Evolutionary conservation across 768 basidiomycete species (phyloP).

Genomic region (Phaffia tasmanica): DNA sequence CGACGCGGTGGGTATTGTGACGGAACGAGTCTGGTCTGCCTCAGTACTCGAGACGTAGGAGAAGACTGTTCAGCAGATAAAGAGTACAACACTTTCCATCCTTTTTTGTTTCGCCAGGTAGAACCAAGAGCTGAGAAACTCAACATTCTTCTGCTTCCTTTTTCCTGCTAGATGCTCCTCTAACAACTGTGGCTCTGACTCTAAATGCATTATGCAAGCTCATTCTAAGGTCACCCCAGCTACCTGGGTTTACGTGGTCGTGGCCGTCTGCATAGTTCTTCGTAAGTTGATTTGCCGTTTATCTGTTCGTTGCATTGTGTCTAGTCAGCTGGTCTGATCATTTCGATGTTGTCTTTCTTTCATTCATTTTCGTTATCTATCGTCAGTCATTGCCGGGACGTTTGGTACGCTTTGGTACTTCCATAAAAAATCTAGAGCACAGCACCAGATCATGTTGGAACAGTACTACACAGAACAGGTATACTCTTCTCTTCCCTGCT

Average conservation of each 20-base stretch:
- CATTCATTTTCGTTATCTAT: neutral
- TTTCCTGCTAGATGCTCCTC: conserved; percentile 51
- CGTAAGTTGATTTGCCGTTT: conserved; percentile 43
- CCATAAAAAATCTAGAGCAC: conserved; percentile 59
- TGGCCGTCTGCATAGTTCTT: conserved; percentile 59
- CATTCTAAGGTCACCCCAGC: conserved; percentile 54
- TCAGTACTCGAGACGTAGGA: conserved; percentile 50
- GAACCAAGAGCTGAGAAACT: neutral
- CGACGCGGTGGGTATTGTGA: conserved; percentile 65
- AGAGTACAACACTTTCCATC: conserved; percentile 39
- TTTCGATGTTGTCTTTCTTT: neutral
- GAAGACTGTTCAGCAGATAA: conserved; percentile 50
- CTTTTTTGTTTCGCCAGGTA: neutral
- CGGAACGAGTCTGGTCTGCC: conserved; percentile 48
- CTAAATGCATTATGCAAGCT: conserved; percentile 54
- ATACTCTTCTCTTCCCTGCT: conserved; percentile 12
- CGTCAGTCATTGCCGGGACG: conserved; percentile 61
- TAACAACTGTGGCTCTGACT: conserved; percentile 57
- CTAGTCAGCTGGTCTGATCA: neutral
- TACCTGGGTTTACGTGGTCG: conserved; percentile 59
- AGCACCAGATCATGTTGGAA: conserved; percentile 67
- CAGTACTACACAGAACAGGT: conserved; percentile 89
- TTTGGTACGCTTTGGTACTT: conserved; percentile 57
- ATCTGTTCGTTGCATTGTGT: neutral
- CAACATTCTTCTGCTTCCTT: neutral